Evolutionary conservation across 495 filamentous ascomycete species (phyloP), one percentile per base, ranked within the genome.

Genomic region (Talaromyces wortmannii): DNA sequence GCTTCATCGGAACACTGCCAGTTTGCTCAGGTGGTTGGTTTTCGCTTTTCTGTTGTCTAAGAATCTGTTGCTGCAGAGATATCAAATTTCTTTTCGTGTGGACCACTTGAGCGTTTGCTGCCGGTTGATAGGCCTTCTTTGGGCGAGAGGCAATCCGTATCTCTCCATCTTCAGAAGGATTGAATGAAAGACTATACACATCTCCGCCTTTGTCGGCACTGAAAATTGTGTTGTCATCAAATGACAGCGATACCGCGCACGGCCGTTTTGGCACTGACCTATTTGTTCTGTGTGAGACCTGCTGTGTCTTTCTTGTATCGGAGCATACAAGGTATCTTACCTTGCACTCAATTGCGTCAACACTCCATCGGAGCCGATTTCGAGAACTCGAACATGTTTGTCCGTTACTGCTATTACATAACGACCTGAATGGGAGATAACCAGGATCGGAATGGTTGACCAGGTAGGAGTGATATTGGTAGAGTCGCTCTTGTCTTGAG

Each of bases 181-280:
- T 65, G 3, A 97, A 70, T 4, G 94, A 92, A n/a, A 98, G 67
- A 6, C 87, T 78, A 67, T 94, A 97, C 56, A 96, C 92, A 70
- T 98, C 94, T 32, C 94, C 94, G 63, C 96, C 96, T 65, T 97
- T 98, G 70, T 98, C 95, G 32, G 83, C 91, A 54, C 78, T 83
- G 30, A 97, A 68, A 56, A 97, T 89, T 3, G 78, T 88, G 3
- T 70, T 71, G 44, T 83, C 79, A 65, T 91, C 83, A 18, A 77
- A 61, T 1, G 88, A 84, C 47, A 97, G 68, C 48, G 78, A 71
- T 53, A 98, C 67, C 47, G 87, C 81, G 64, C 83, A 89, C 31
- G 89, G 89, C 44, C 91, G 84, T 71, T 97, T 97, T 43, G 91
- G 88, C 90, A 97, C 95, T 55, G 67, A 69, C 69, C 91, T 95